Conservation (phyloP, 805 yeast genomes). For the Osmozyma mogii region DNA sequence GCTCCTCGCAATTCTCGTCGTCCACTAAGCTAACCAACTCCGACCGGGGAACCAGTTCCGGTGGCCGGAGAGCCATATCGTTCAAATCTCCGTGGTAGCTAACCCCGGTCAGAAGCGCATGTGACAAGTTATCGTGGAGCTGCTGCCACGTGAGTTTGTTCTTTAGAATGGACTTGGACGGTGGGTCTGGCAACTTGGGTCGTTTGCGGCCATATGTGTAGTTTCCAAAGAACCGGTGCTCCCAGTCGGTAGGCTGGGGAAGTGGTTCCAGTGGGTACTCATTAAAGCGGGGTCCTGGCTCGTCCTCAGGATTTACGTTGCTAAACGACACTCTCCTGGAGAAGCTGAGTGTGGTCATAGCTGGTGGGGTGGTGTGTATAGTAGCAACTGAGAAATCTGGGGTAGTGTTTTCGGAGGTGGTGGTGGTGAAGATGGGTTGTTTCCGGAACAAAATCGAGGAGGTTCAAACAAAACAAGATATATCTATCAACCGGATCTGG, state of each 20-base stretch:
- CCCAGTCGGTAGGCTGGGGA: constrained; percentile 2
- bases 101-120: constrained; percentile 9
- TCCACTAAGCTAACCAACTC: constrained; percentile 9
- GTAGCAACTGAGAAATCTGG: too few species aligned
- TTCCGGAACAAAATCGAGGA: too few species aligned
- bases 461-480: too few species aligned
- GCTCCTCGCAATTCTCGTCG: constrained; percentile 1
- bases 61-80: constrained; percentile 10
- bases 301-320: constrained; percentile 26
- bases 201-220: constrained; percentile 12
- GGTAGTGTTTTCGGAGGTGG: too few species aligned
- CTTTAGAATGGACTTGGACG: constrained; percentile 33
- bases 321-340: constrained; percentile 39
- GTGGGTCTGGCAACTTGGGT: constrained; percentile 21
- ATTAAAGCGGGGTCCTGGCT: too few species aligned
- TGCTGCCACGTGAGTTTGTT: constrained; percentile 26
- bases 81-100: constrained; percentile 14
- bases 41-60: constrained; percentile 9
- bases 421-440: too few species aligned
- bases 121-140: constrained; percentile 11
- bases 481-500: too few species aligned
- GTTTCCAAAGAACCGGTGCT: constrained; percentile 8
- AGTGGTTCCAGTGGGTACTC: not conserved
- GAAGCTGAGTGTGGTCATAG: too few species aligned
- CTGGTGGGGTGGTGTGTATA: too few species aligned